phyloP scores from a whole-genome alignment of 768 basidiomycete species.

The Collybiopsis luxurians region DNA sequence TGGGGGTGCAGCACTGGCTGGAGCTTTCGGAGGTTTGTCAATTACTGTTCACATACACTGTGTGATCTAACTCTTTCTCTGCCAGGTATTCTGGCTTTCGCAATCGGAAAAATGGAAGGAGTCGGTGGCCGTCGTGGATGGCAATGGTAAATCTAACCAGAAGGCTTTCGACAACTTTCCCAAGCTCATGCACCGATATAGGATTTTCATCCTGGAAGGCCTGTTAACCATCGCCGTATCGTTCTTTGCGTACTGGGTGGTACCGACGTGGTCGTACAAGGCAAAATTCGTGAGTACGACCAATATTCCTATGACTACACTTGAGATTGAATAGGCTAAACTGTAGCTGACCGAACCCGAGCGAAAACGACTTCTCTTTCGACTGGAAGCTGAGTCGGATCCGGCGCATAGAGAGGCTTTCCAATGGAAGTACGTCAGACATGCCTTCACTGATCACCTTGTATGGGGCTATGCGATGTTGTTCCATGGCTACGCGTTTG shows the following conservation, averaged over 20 bases:
- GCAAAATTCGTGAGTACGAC: constrained; percentile 19
- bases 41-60: constrained; percentile 4
- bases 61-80: background rate
- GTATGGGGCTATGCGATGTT: constrained; percentile 60
- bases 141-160: constrained; percentile 42
- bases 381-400: constrained; percentile 53
- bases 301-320: background rate
- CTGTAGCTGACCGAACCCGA: constrained; percentile 38
- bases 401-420: constrained; percentile 52
- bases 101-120: constrained; percentile 59
- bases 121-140: constrained; percentile 59
- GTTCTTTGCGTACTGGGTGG: constrained; percentile 24
- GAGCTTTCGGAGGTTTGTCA: constrained; percentile 54
- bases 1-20: constrained; percentile 58
- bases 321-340: background rate
- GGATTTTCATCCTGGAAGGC: constrained; percentile 57
- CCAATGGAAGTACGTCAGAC: constrained; percentile 53
- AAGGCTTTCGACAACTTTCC: background rate
- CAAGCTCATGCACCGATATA: background rate
- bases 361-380: constrained; percentile 44
- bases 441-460: constrained; percentile 55
- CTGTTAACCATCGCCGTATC: constrained; percentile 48
- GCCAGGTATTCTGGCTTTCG: constrained; percentile 55
- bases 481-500: constrained; percentile 63
- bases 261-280: constrained; percentile 37